These are phyloP conservation scores for Pseudozyma sp. DNA, from an alignment of 1,284 basidiomycete species.

Conservation along the genomic window DNA sequence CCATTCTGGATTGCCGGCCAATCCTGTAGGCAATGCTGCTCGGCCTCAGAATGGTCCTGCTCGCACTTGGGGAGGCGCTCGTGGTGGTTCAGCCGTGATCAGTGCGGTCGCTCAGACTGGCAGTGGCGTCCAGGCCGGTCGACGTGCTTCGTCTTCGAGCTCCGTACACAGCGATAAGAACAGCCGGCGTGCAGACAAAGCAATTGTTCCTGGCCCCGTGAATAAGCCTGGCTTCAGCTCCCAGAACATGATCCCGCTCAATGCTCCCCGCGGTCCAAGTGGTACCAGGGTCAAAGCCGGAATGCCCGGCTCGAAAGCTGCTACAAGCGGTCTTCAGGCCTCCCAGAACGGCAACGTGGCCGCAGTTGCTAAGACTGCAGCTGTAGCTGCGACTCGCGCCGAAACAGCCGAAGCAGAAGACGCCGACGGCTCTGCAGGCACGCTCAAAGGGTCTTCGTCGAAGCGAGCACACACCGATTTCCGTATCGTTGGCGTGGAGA, in stretches of 20 bases:
- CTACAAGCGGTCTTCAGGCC: neutral
- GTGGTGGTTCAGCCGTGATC: neutral
- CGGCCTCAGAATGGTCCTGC: conserved; percentile 21
- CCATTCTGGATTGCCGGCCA: conserved; percentile 26
- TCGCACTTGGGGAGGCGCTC: conserved; percentile 18
- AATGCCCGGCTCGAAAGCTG: conserved; percentile 1
- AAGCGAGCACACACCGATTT: conserved; percentile 53
- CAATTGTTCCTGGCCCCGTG: neutral
- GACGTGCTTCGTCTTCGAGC: conserved; percentile 26
- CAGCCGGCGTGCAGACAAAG: conserved; percentile 2
- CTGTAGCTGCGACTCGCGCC: neutral
- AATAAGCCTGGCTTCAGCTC: conserved; percentile 29
- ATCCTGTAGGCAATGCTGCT: conserved; percentile 22
- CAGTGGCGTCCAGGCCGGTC: conserved; percentile 7
- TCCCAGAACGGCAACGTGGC: conserved; percentile 4
- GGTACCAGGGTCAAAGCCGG: conserved; percentile 19
- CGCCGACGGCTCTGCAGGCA: conserved; percentile 5
- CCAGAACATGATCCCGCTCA: conserved; percentile 41
- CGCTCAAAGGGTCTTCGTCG: conserved; percentile 7
- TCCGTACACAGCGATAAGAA: conserved; percentile 37
- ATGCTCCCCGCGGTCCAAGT: conserved; percentile 42
- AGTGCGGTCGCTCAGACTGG: conserved; percentile 3
- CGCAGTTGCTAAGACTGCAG: neutral
- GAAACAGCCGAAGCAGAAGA: conserved; percentile 2
- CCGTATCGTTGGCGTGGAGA: conserved; percentile 50